Conservation (phyloP, 2,329 filamentous ascomycete genomes). For the Akanthomyces uredinophilus region DNA sequence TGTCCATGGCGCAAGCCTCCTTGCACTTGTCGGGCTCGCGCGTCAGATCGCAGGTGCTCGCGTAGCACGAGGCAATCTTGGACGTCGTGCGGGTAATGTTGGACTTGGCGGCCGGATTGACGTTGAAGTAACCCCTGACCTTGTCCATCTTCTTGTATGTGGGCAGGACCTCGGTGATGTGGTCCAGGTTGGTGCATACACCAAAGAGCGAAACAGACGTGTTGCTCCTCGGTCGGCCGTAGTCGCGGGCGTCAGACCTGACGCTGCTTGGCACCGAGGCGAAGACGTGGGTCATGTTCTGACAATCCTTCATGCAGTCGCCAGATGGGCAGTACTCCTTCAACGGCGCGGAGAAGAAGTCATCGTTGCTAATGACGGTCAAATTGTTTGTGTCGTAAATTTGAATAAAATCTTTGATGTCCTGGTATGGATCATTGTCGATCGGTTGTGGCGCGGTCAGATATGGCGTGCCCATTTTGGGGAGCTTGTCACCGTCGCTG, state of each 20-base stretch:
- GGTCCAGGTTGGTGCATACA: not conserved
- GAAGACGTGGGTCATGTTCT: slow-evolving; percentile 2
- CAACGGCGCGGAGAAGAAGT: not conserved
- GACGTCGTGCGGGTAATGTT: not conserved
- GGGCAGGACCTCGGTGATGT: not conserved
- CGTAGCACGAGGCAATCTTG: slow-evolving; percentile 7
- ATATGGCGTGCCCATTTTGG: not conserved
- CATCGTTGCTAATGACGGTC: not conserved
- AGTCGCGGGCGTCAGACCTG: not conserved
- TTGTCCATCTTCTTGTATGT: not conserved
- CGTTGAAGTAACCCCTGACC: not conserved
- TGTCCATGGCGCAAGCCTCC: slow-evolving; percentile 1
- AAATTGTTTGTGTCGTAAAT: not conserved
- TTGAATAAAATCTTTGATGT: not conserved
- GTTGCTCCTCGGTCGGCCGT: not conserved
- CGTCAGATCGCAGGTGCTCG: slow-evolving; percentile 5
- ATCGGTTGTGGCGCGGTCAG: not conserved
- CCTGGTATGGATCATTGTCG: not conserved
- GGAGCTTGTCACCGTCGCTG: not conserved
- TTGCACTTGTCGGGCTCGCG: slow-evolving; percentile 2
- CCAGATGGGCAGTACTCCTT: not conserved
- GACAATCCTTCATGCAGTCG: not conserved
- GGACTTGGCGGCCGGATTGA: not conserved
- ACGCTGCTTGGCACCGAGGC: not conserved
- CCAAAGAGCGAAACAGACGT: not conserved